These are phyloP conservation scores for Xylariaceae sp. DNA, from an alignment of 2,329 filamentous ascomycete species.

Conservation along the genomic window DNA sequence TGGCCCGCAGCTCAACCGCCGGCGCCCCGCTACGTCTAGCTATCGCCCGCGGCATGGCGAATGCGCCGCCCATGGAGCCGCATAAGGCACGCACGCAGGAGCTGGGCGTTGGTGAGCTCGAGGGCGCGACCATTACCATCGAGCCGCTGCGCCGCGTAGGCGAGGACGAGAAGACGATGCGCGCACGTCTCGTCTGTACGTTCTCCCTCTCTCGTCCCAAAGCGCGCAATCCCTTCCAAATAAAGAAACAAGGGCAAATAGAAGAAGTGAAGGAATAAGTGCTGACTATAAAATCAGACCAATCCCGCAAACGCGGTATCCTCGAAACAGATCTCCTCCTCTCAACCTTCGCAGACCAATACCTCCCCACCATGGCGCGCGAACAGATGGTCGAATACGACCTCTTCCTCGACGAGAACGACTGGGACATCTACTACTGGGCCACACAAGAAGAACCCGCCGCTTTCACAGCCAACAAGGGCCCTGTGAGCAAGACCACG, in stretches of 20 bases:
- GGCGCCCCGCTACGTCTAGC: constrained; percentile 18
- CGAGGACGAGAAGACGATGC: constrained; percentile 80
- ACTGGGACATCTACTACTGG: constrained; percentile 99
- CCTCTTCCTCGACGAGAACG: constrained; percentile 93
- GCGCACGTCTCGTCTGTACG: constrained; percentile 72
- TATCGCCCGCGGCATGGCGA: constrained; percentile 18
- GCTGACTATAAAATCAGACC: constrained; percentile 54
- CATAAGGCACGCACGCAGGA: constrained; percentile 41
- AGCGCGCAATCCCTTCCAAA: background rate
- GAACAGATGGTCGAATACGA: constrained; percentile 80
- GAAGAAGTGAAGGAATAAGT: no score
- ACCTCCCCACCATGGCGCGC: constrained; percentile 68
- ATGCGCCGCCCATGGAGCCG: constrained; percentile 30
- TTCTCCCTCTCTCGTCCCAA: constrained; percentile 22
- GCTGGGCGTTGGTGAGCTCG: constrained; percentile 77
- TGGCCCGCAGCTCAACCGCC: constrained; percentile 1
- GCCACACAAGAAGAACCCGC: constrained; percentile 74
- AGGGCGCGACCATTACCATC: constrained; percentile 79
- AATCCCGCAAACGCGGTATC: constrained; percentile 92
- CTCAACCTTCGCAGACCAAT: constrained; percentile 82
- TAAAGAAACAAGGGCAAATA: no score
- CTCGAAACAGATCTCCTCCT: constrained; percentile 94
- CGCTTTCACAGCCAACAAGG: constrained; percentile 24
- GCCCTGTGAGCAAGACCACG: constrained; percentile 39
- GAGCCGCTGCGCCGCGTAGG: constrained; percentile 81